Evolutionary conservation across 2,329 filamentous ascomycete genomes (phyloP), one percentile per base, ranked within the genome.

Genomic region (Aspergillus ustus): DNA sequence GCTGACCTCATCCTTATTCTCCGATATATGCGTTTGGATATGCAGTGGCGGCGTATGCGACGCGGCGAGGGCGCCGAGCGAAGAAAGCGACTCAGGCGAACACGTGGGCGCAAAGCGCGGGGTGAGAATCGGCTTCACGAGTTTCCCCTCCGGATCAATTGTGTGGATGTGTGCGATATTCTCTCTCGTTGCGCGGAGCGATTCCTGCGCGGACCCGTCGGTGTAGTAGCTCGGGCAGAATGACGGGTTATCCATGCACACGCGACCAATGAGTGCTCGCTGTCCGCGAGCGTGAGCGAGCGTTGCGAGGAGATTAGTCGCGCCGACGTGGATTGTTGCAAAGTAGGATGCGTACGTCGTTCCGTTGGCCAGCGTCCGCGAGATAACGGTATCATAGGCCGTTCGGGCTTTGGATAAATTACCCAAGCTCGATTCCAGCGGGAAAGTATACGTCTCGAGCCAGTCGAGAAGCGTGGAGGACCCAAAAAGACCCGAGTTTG

Each of bases 261-360:
- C 91, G 45, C 95, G 85, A 34, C 95, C 95, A 45, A 99, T 86
- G 66, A 98, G 91, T 7, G 95, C 95, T 57, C 95, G 85, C 78
- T 99, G 95, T 49, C 95, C 95, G 28, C 86, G 81, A 0, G 80
- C 74, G n/a, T 91, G 83, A 72, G 94, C 97, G 19, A 97, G 85
- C 66, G 92, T 87, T 0, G 93, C 91, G 6, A 99, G 88, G 7
- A 97, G 84, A 73, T 97, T 97, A n/a, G 95, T 99, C 1, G 93
- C 88, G 0, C 86, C 83, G 1, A 96, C 91, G 74, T 96, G 89
- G 65, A 92, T 88, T 28, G 95, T 98, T 61, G 94, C 94, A 76
- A 91, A 98, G 83, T 98, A 98, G n/a, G 92, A 87, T 6, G 93
- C 93, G 11, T 91, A 95, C 0, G 95, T 99, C 9, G 95, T 99